Base-by-base conservation (phyloP, 148 eudicot genomes). In the Fagopyrum esculentum region DNA sequence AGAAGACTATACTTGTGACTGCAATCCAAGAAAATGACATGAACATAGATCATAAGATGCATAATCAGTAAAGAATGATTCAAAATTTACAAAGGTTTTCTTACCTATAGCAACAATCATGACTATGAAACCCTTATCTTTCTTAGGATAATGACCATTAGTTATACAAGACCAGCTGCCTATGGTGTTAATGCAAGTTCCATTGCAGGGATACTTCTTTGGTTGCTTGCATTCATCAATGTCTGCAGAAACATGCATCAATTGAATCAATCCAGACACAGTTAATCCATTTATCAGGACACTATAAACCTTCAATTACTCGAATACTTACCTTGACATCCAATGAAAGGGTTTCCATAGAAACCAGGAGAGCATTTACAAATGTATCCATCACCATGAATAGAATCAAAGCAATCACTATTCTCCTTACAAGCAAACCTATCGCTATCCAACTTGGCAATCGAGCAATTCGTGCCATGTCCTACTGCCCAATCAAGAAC, bases 261-360 rank as follows among this genome's bases (percentile, higher is more conserved):
- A 49, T 15, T 46, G 40, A 35, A 35, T 16, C 6, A 35, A 70
- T 35, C 40, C 0, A 35, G 40, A 35, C 2, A 30, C 1, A 35
- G 40, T 35, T 35, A 2, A n/a, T 12, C 0, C 2, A 19, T 6
- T 6, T 6, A 13, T 10, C 12, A 29, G 29, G 13, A 9, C 12
- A 40, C 2, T 2, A 9, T 9, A 5, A 30, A 64, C 3, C 2
- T 15, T 2, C 3, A 64, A 40, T 64, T 29, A 29, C 40, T 35
- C 0, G 3, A 35, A 35, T 35, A 1, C 40, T 35, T 29, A 71
- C 74, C 74, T 71, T 46, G 51, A 46, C 74, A 71, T 17, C 74
- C 74, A 46, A 71, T 11, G 17, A 46, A 71, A 49, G 74, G 74
- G 55, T 71, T 71, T 17, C 74, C 74, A 19, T 71, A 9, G n/a